phyloP scores from a whole-genome alignment of 2,329 filamentous ascomycete species.

The Colletotrichum plurivorum region DNA sequence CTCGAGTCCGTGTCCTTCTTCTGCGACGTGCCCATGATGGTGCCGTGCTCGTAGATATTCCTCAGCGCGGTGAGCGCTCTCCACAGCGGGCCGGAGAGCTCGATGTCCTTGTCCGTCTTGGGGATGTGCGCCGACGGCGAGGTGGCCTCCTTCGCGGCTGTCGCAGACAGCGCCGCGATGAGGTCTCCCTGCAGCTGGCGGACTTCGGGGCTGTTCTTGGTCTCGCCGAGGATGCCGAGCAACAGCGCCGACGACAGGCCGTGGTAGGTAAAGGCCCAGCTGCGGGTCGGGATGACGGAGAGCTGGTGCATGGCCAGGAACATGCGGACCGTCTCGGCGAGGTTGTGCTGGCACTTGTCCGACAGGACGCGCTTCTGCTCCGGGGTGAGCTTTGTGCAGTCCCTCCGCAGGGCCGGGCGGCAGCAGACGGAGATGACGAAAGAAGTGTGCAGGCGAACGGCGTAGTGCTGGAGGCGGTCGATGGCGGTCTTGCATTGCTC shows the following conservation, averaged over 20 bases:
- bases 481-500: slow-evolving; percentile 75
- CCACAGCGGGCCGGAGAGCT: slow-evolving; percentile 73
- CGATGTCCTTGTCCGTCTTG: slow-evolving; percentile 72
- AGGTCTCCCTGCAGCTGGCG: slow-evolving; percentile 75
- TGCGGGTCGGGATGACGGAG: slow-evolving; percentile 75
- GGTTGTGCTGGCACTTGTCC: slow-evolving; percentile 72
- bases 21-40: slow-evolving; percentile 62
- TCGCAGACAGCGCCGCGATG: slow-evolving; percentile 74
- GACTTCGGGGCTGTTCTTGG: slow-evolving; percentile 74
- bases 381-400: slow-evolving; percentile 63
- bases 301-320: slow-evolving; percentile 79
- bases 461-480: slow-evolving; percentile 75
- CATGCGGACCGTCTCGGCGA: slow-evolving; percentile 77
- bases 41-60: slow-evolving; percentile 77
- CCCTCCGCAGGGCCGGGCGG: slow-evolving; percentile 71
- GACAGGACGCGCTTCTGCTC: slow-evolving; percentile 69
- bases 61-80: slow-evolving; percentile 72
- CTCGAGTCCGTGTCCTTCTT: slow-evolving; percentile 65
- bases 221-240: slow-evolving; percentile 74
- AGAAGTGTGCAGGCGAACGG: slow-evolving; percentile 74
- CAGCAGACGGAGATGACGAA: slow-evolving; percentile 77
- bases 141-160: slow-evolving; percentile 72
- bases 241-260: slow-evolving; percentile 76
- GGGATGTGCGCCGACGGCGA: slow-evolving; percentile 68
- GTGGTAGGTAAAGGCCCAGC: slow-evolving; percentile 79